Percentiles rank a stretch among this genome's conserved stretches.
phyloP scores from a whole-genome alignment of 192 early-diverging fungal species.

The Coemansia sp. region DNA sequence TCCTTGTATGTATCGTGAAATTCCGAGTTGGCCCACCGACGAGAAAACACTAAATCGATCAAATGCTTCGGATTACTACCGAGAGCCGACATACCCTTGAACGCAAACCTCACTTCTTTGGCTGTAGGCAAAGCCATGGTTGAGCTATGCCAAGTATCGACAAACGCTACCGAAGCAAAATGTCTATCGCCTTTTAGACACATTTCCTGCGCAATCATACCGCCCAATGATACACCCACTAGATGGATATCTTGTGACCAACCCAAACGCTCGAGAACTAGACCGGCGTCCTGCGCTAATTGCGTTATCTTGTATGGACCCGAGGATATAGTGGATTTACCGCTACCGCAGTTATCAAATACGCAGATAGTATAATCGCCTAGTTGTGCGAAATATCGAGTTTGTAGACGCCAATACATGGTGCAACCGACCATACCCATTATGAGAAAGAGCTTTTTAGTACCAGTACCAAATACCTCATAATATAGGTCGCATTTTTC shows the following conservation, averaged over 20 bases:
- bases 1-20: conserved; percentile 30
- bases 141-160: conserved; percentile 55
- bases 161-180: conserved; percentile 43
- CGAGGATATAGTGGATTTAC: conserved; percentile 45
- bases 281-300: conserved; percentile 75
- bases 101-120: conserved; percentile 49
- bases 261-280: conserved; percentile 71
- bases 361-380: conserved; percentile 73
- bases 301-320: conserved; percentile 66
- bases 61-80: conserved; percentile 38
- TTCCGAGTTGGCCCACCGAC: conserved; percentile 23
- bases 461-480: conserved; percentile 75
- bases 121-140: conserved; percentile 44
- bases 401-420: conserved; percentile 61
- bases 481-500: conserved; percentile 67
- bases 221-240: conserved; percentile 85
- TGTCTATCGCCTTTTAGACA: conserved; percentile 33
- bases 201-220: conserved; percentile 85
- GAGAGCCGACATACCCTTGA: conserved; percentile 49
- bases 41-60: conserved; percentile 51
- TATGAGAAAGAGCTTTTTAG: conserved; percentile 70
- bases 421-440: conserved; percentile 66
- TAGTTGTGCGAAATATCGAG: conserved; percentile 66
- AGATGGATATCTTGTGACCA: conserved; percentile 75
- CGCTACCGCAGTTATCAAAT: conserved; percentile 88